Conservation (phyloP, 2,329 filamentous ascomycete genomes). For the Pestalotiopsis sp. region DNA sequence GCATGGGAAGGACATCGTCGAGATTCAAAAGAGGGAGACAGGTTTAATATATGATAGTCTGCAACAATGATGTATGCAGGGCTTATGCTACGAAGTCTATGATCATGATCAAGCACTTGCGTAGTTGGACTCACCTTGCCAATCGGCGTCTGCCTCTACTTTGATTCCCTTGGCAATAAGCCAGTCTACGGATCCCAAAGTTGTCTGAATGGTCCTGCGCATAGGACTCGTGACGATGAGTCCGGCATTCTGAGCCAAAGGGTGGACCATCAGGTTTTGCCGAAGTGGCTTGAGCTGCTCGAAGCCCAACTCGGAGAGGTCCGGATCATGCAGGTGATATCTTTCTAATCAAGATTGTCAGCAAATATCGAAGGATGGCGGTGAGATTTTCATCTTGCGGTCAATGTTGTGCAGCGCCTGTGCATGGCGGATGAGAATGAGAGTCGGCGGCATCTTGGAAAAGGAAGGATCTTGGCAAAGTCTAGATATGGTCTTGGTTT, state of each 20-base stretch:
- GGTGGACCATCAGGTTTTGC: slow-evolving; percentile 40
- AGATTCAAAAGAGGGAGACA: not conserved
- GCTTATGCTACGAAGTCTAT: not conserved
- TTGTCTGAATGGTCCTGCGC: slow-evolving; percentile 66
- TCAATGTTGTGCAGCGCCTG: slow-evolving; percentile 63
- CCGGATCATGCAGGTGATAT: slow-evolving; percentile 51
- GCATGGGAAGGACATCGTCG: not conserved
- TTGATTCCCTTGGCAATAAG: slow-evolving; percentile 55
- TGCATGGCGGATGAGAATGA: slow-evolving; percentile 89
- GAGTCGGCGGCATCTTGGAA: slow-evolving; percentile 56
- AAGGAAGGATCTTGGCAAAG: slow-evolving; percentile 25
- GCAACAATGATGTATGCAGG: no score
- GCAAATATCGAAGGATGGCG: slow-evolving; percentile 6
- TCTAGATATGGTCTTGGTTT: not conserved
- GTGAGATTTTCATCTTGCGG: slow-evolving; percentile 42
- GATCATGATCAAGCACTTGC: not conserved
- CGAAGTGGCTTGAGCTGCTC: slow-evolving; percentile 49
- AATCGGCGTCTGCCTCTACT: slow-evolving; percentile 60
- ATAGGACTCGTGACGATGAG: slow-evolving; percentile 66
- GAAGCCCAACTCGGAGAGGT: slow-evolving; percentile 49
- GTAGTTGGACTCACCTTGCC: slow-evolving; percentile 57
- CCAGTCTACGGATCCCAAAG: slow-evolving; percentile 58
- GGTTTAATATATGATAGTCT: not conserved
- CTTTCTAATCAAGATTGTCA: slow-evolving; percentile 40
- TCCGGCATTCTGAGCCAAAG: slow-evolving; percentile 44